Percentiles rank a stretch among this genome's conserved stretches.
phyloP scores from a whole-genome alignment of 352 stramenopile genomes.

The Globisporangium perplexum region DNA sequence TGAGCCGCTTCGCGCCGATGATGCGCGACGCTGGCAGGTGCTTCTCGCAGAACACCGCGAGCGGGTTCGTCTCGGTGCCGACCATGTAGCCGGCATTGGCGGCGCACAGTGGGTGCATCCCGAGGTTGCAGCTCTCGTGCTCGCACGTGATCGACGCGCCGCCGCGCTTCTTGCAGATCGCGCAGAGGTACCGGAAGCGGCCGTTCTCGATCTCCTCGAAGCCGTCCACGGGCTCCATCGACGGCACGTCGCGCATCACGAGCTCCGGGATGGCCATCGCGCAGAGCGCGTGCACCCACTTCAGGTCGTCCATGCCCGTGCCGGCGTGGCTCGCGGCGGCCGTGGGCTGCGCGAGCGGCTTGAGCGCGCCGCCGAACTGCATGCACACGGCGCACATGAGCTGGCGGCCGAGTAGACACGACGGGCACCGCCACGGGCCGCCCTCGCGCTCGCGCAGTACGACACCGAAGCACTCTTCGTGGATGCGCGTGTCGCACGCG shows the following conservation, averaged over 20 bases:
- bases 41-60: constrained; percentile 81
- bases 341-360: constrained; percentile 25
- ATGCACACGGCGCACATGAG: constrained; percentile 75
- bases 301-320: constrained; percentile 33
- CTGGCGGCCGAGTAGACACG: constrained; percentile 65
- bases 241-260: constrained; percentile 73
- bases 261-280: constrained; percentile 83
- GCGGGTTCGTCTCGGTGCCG: constrained; percentile 55
- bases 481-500: constrained; percentile 51
- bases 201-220: constrained; percentile 83
- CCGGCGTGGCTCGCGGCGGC: not conserved
- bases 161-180: constrained; percentile 73
- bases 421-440: constrained; percentile 70
- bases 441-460: constrained; percentile 43
- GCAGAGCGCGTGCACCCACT: constrained; percentile 84
- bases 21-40: constrained; percentile 66
- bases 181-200: constrained; percentile 75
- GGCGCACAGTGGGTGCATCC: constrained; percentile 71
- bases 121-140: constrained; percentile 71
- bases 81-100: constrained; percentile 79
- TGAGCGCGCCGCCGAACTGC: constrained; percentile 71
- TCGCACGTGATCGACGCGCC: constrained; percentile 79
- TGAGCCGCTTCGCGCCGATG: constrained; percentile 72
- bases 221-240: constrained; percentile 76
- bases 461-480: constrained; percentile 82